Conservation (phyloP, 2,329 filamentous ascomycete genomes). For the Neurospora crassa region DNA sequence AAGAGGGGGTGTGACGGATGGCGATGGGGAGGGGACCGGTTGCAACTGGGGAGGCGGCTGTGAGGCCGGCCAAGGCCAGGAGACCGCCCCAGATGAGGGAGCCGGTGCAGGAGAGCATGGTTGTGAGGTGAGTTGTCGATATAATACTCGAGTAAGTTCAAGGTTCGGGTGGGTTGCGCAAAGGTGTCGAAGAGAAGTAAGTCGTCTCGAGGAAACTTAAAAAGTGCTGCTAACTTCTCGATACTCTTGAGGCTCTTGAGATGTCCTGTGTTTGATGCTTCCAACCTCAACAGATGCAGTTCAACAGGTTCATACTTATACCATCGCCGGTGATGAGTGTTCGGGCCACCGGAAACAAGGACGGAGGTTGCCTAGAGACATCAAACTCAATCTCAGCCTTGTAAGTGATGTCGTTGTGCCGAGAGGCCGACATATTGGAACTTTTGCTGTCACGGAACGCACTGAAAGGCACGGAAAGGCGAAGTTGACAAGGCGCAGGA, state of each 20-base stretch:
- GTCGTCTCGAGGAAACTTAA: background rate
- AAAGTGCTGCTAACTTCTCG: background rate
- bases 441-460: background rate
- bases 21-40: background rate
- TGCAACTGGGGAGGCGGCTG: background rate
- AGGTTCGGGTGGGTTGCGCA: background rate
- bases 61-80: background rate
- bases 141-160: background rate
- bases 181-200: background rate
- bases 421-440: background rate
- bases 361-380: background rate
- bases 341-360: background rate
- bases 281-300: background rate
- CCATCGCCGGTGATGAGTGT: background rate
- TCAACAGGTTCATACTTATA: background rate
- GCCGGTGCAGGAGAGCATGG: background rate
- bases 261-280: background rate
- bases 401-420: background rate
- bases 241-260: background rate
- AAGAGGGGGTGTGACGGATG: background rate
- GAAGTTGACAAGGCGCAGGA: background rate
- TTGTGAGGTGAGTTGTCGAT: background rate
- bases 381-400: background rate
- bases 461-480: background rate
- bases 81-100: background rate